phyloP scores from a whole-genome alignment of 1,139 yeast genomes.

The Taphrina flavorubra region DNA sequence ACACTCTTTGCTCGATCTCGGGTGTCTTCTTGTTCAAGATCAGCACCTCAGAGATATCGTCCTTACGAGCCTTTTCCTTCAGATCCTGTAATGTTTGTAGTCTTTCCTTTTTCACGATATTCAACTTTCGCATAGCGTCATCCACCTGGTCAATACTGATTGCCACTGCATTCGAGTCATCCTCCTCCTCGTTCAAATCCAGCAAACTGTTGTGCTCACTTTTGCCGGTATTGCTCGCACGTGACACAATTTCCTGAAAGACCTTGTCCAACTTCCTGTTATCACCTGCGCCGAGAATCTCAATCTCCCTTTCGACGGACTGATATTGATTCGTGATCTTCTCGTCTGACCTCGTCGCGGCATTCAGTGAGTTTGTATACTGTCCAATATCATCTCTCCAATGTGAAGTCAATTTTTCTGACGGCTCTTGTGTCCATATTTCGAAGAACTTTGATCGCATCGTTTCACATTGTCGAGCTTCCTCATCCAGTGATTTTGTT shows the following conservation, averaged over 20 bases:
- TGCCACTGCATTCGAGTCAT: slow-evolving; percentile 53
- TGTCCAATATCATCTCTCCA: slow-evolving; percentile 61
- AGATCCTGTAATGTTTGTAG: slow-evolving; percentile 65
- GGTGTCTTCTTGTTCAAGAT: slow-evolving; percentile 68
- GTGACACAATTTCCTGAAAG: slow-evolving; percentile 12
- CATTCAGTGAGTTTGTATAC: slow-evolving; percentile 68
- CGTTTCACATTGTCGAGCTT: slow-evolving; percentile 52
- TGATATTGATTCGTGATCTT: slow-evolving; percentile 47
- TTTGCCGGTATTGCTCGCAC: neutral
- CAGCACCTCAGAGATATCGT: slow-evolving; percentile 81
- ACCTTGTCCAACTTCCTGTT: slow-evolving; percentile 3
- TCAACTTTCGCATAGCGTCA: slow-evolving; percentile 56
- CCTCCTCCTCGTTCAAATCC: slow-evolving; percentile 58
- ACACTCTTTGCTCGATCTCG: slow-evolving; percentile 65
- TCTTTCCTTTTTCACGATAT: slow-evolving; percentile 65
- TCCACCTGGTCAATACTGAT: slow-evolving; percentile 58
- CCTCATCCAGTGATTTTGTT: slow-evolving; percentile 54
- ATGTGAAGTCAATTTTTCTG: slow-evolving; percentile 51
- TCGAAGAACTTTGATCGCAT: slow-evolving; percentile 52
- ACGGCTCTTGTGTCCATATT: slow-evolving; percentile 54
- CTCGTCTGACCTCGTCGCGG: slow-evolving; percentile 71
- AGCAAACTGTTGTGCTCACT: slow-evolving; percentile 57
- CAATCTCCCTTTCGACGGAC: neutral
- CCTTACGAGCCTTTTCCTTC: slow-evolving; percentile 70
- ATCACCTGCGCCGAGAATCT: neutral